These are phyloP conservation scores for Podaxis carcinomalis DNA, from an alignment of 768 basidiomycete species.

Conservation along the genomic window DNA sequence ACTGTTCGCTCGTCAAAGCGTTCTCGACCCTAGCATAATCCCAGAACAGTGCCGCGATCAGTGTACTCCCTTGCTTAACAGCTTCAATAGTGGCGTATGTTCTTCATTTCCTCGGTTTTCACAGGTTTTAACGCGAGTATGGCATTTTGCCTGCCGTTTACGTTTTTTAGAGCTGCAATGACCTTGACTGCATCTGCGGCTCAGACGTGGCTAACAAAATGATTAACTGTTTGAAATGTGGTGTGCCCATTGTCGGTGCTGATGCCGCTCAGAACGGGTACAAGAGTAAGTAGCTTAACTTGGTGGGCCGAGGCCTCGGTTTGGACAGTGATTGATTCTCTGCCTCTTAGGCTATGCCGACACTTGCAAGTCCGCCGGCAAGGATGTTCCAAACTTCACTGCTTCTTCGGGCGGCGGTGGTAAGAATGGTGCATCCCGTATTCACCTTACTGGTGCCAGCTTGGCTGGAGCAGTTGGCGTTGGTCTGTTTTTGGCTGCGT, in stretches of 20 bases:
- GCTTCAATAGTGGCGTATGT: background rate
- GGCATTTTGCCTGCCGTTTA: background rate
- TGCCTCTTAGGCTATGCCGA: background rate
- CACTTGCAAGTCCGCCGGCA: constrained; percentile 4
- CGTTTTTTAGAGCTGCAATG: background rate
- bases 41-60: background rate
- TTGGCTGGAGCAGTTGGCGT: background rate
- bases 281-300: background rate
- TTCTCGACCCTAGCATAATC: constrained; percentile 2
- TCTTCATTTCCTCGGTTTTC: background rate
- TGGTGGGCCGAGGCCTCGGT: background rate
- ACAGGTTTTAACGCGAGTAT: background rate
- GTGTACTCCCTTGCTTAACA: background rate
- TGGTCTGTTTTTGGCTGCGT: background rate
- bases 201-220: background rate
- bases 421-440: background rate
- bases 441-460: background rate
- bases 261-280: background rate
- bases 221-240: background rate
- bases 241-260: background rate
- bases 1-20: constrained; percentile 1
- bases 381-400: background rate
- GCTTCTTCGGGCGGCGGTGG: background rate
- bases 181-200: constrained; percentile 2
- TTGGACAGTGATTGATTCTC: background rate